A percentile compares a stretch with the other conserved stretches of the same genome.
Evolutionary conservation across 2,329 filamentous ascomycete species (phyloP).

Genomic region (Stagonosporopsis cucurbitacearum): DNA sequence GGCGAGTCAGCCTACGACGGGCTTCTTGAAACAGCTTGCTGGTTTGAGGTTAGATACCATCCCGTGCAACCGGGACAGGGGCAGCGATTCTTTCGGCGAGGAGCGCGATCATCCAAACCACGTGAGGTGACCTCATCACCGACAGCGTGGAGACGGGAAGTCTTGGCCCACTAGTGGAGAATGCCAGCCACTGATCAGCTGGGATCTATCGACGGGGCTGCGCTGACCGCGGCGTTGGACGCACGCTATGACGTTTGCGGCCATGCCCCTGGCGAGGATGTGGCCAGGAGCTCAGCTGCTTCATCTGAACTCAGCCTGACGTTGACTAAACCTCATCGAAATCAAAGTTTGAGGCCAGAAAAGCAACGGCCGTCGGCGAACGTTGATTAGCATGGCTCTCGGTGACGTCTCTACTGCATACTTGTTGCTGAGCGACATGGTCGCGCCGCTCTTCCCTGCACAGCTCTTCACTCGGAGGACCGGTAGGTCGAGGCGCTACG

Average conservation of each 20-base stretch:
- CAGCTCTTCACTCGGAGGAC: background rate
- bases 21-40: constrained; percentile 19
- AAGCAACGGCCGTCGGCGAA: background rate
- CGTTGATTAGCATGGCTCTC: background rate
- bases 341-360: background rate
- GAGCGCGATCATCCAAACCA: constrained; percentile 23
- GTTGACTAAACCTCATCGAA: background rate
- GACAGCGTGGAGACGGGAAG: constrained; percentile 41
- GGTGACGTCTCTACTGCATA: background rate
- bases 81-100: constrained; percentile 23
- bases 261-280: constrained; percentile 13
- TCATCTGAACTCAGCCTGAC: background rate
- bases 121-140: constrained; percentile 32
- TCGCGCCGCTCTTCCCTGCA: background rate
- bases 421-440: background rate
- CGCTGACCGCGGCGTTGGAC: constrained; percentile 38
- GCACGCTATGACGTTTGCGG: constrained; percentile 32
- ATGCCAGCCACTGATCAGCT: constrained; percentile 37
- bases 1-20: constrained; percentile 19
- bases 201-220: constrained; percentile 32
- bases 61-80: constrained; percentile 23
- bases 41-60: constrained; percentile 21
- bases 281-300: constrained; percentile 5
- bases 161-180: constrained; percentile 21
- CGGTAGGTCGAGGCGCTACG: background rate